Percentiles rank a stretch among this genome's conserved stretches.
Conservation (phyloP, 148 eudicot species). For the Tetragonia tetragonoides region DNA sequence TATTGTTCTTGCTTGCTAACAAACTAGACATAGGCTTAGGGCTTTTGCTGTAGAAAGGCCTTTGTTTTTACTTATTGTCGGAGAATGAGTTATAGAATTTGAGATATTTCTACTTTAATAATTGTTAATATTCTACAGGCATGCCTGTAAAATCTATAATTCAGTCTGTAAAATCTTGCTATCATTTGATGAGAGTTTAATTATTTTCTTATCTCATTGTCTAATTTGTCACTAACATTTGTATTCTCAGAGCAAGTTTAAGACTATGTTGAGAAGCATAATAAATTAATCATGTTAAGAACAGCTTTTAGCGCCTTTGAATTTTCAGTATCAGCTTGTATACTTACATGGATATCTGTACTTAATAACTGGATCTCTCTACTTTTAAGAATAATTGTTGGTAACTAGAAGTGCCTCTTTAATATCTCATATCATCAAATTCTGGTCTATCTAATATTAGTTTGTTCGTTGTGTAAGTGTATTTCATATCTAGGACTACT, state of each 20-base stretch:
- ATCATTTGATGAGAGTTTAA: not conserved
- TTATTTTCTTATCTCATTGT: not conserved
- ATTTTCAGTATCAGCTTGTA: not conserved
- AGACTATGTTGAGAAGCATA: not conserved
- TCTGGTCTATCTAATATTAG: not conserved
- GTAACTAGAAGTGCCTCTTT: not conserved
- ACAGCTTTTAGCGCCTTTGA: not conserved
- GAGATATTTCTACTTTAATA: not conserved
- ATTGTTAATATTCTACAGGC: not conserved
- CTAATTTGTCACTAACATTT: not conserved
- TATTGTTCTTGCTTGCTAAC: not conserved
- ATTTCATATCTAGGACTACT: not conserved
- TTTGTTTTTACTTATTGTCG: not conserved
- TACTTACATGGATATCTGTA: not conserved
- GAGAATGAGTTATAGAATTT: not conserved
- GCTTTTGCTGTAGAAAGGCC: not conserved
- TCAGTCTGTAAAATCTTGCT: not conserved
- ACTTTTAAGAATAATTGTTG: not conserved
- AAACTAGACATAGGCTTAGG: not conserved
- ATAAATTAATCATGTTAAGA: not conserved
- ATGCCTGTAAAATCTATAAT: not conserved
- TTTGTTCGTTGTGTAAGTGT: not conserved
- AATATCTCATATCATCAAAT: not conserved
- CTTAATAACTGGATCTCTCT: not conserved
- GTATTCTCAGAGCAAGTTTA: not conserved